Base-by-base conservation (phyloP, 306 rosid genomes). In the Ammopiptanthus mongolicus region DNA sequence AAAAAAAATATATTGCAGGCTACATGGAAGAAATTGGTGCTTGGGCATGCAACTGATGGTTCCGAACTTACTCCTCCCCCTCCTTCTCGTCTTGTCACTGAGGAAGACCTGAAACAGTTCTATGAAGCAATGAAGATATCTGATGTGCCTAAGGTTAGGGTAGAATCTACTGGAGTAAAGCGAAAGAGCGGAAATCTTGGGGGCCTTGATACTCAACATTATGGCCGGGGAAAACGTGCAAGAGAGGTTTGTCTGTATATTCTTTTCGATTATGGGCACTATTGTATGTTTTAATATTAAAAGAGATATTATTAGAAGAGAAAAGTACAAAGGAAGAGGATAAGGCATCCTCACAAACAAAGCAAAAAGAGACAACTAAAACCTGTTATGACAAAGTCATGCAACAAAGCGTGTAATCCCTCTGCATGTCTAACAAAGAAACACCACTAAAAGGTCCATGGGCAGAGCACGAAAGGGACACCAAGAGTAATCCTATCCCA, bases 181-280 rank as follows among this genome's bases (percentile, higher is more conserved):
- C 84, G 97, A 73, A 96, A 96, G 84, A 13, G 92, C 4, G 89
- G 64, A 53, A 31, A 71, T 84, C 84, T 84, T 18, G 99, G 98
- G 65, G 86, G 95, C 64, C 96, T 77, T 66, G 98, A 96, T 84
- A 92, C 97, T 34, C 83, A 89, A 80, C 96, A 88, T 0, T 96
- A 96, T 80, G 99, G 99, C 78, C 86, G 99, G 77, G 99, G 99
- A 28, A 96, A 96, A 65, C 90, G 99, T 81, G 86, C 99, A 56
- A 90, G 99, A 91, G 99, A 96, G 99, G 99, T 96, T 66, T 88
- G 88, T 75, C 62, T 29, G 11, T 83, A 52, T 48, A 48, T 52
- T 46, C 28, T 53, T 37, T 47, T 64, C 15, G 57, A 42, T 77
- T 65, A 37, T 80, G 66, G 6, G 22, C 56, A 22, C 41, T 59